Evolutionary conservation across 805 yeast species (phyloP), one percentile per base, ranked within the genome.

Genomic region (Pichia heedii): DNA sequence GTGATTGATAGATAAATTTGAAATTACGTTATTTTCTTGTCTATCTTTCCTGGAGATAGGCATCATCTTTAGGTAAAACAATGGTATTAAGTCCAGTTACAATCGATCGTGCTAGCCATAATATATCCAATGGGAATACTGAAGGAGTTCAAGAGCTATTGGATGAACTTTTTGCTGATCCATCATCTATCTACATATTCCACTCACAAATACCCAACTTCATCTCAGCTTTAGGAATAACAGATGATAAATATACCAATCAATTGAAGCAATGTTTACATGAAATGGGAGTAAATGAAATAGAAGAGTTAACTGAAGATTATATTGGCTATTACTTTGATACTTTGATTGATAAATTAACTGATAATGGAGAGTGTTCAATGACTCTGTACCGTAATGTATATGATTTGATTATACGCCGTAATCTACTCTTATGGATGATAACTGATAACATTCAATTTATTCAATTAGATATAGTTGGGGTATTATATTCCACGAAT

Each of bases 401-500:
- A 1, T 35, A 35, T 12, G 16, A 35, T 4, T 10, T n/a, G 4
- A 13, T 35, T 13, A 10, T 21, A n/a, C 18, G n/a, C 8, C 37
- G 37, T 35, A 22, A 35, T 21, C 9, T 35, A n/a, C 32, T 29
- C 2, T 15, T 29, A 15, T 29, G 32, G 32, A 29, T 29, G 15
- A n/a, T 39, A 15, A 39, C 46, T 15, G 40, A 34, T 7, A 33
- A 38, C 13, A 15, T 24, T 4, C 39, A 42, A 8, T 38, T 34
- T 20, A 29, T 42, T 19, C 45, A 38, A 29, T 19, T 30, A 4
- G 45, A 42, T 33, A 42, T 38, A 5, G 19, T 42, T 18, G 42
- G 39, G 1, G 13, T 34, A 7, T 19, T 42, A 21, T 42, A 42
- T 22, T 42, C 45, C 3, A 32, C 34, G 7, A 38, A 38, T 19